phyloP scores from a whole-genome alignment of 495 filamentous ascomycete genomes.

The Podospora didyma region DNA sequence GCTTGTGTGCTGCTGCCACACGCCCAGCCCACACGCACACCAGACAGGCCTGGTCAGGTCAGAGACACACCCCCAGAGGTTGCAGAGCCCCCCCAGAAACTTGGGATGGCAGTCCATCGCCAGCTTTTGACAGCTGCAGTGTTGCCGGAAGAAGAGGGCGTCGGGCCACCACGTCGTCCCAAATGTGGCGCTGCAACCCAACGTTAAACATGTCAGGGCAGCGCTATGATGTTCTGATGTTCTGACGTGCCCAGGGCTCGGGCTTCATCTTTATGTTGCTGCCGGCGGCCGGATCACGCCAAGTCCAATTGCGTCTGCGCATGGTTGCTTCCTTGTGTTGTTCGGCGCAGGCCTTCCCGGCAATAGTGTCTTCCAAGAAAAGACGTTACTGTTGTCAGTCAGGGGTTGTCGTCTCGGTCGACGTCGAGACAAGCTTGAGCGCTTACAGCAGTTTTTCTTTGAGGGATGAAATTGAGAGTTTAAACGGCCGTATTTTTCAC shows the following conservation, averaged over 20 bases:
- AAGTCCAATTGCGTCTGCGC: neutral
- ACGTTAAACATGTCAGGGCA: neutral
- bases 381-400: neutral
- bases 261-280: slow-evolving; percentile 1
- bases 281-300: neutral
- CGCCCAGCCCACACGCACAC: neutral
- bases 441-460: neutral
- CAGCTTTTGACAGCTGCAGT: slow-evolving; percentile 3
- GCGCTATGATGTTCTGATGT: slow-evolving; percentile 14
- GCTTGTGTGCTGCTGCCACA: slow-evolving; percentile 6
- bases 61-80: too few relatives aligned
- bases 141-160: neutral
- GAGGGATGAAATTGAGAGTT: neutral
- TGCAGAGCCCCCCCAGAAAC: too few relatives aligned
- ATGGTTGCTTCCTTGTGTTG: neutral
- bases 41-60: neutral
- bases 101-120: slow-evolving; percentile 17
- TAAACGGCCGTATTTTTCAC: neutral
- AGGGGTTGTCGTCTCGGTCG: neutral
- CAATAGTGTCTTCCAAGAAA: too few relatives aligned
- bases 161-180: slow-evolving; percentile 3
- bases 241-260: neutral
- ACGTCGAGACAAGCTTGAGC: slow-evolving; percentile 1
- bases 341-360: neutral
- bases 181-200: slow-evolving; percentile 1